Conservation (phyloP, 257 asterid genomes). For the Nicotiana sylvestris region DNA sequence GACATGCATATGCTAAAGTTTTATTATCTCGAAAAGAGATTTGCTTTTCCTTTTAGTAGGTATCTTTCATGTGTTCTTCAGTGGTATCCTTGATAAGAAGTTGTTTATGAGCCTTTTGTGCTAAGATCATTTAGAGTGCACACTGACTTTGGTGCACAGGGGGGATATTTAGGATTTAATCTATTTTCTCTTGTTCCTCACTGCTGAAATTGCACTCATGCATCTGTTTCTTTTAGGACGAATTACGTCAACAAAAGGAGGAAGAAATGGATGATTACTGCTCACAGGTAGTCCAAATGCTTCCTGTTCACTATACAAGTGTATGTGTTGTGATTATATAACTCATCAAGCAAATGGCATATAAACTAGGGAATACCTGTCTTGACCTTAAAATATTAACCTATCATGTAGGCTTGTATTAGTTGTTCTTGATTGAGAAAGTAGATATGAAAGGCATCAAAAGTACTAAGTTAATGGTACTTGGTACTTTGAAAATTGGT, state of each 20-base stretch:
- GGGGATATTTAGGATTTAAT: not conserved
- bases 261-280: constrained; percentile 98
- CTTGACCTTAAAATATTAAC: not conserved
- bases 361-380: not conserved
- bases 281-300: constrained; percentile 65
- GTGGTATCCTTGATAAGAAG: not conserved
- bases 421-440: not conserved
- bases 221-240: constrained; percentile 50
- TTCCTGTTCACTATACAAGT: not conserved
- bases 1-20: too few species aligned
- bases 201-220: not conserved
- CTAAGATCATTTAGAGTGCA: not conserved
- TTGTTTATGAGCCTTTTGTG: not conserved
- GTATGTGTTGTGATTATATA: not conserved
- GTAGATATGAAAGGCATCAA: not conserved
- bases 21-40: too few species aligned
- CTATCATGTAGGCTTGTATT: not conserved
- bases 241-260: constrained; percentile 85
- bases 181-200: not conserved
- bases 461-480: not conserved
- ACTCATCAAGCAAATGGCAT: not conserved
- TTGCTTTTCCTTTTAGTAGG: too few species aligned
- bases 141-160: not conserved
- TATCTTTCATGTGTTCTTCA: too few species aligned
- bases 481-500: not conserved